These are phyloP conservation scores for Poteriospumella lacustris DNA, from an alignment of 108 stramenopile species.

Conservation along the genomic window DNA sequence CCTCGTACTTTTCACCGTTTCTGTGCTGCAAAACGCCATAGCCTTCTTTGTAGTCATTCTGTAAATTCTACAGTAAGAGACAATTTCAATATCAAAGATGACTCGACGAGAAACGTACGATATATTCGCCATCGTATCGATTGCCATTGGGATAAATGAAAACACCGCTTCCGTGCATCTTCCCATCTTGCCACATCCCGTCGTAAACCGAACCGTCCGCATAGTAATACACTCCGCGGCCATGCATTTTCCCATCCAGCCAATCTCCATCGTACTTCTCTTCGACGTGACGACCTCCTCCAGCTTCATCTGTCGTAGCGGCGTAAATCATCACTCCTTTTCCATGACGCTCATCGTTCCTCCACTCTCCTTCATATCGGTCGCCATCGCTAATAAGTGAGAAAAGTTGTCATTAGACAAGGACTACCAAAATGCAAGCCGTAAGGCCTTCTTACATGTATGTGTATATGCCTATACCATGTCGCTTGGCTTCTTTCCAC, in stretches of 20 bases:
- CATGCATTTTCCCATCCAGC: constrained; percentile 35
- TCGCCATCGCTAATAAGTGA: constrained; percentile 38
- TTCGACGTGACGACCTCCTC: constrained; percentile 32
- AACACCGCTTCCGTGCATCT: constrained; percentile 23
- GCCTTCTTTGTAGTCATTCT: constrained; percentile 17
- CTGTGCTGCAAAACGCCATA: neutral
- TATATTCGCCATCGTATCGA: constrained; percentile 9
- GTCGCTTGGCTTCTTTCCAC: constrained; percentile 45
- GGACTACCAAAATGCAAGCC: neutral
- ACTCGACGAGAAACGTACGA: neutral
- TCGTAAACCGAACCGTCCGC: constrained; percentile 25
- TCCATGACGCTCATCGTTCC: constrained; percentile 42
- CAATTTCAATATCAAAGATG: too few relatives aligned
- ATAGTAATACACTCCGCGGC: constrained; percentile 7
- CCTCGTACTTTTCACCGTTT: constrained; percentile 37
- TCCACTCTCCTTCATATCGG: constrained; percentile 44
- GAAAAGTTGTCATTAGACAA: constrained; percentile 29
- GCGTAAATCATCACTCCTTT: constrained; percentile 38
- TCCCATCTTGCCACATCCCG: constrained; percentile 1
- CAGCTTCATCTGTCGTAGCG: constrained; percentile 19
- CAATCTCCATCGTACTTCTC: constrained; percentile 34
- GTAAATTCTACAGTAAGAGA: neutral
- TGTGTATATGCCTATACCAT: constrained; percentile 33
- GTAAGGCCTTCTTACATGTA: neutral
- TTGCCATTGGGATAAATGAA: constrained; percentile 46